phyloP scores from a whole-genome alignment of 495 filamentous ascomycete genomes.

The Xylaria flabelliformis region DNA sequence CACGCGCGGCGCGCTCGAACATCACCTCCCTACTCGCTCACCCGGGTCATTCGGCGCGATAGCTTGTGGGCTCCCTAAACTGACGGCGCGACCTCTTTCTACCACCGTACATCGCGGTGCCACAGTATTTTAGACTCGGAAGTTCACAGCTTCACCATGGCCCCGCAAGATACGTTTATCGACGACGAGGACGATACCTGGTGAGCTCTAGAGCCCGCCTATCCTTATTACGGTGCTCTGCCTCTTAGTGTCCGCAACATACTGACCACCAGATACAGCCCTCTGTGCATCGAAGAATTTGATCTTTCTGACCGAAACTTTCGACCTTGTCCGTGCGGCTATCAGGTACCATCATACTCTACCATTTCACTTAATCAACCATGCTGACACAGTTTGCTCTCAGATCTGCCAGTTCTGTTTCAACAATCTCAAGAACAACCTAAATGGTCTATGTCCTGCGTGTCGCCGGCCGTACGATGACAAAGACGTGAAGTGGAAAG shows the following conservation, averaged over 20 bases:
- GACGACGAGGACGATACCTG: constrained; percentile 96
- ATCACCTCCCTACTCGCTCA: not conserved
- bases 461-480: constrained; percentile 95
- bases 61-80: not conserved
- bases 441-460: constrained; percentile 95
- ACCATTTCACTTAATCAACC: constrained; percentile 28
- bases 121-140: constrained; percentile 24
- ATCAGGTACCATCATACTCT: constrained; percentile 72
- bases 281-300: constrained; percentile 98
- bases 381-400: constrained; percentile 2
- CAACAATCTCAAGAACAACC: constrained; percentile 95
- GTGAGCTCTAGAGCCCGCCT: constrained; percentile 54
- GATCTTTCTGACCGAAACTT: constrained; percentile 98
- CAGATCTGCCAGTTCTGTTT: constrained; percentile 99
- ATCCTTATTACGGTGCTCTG: not conserved
- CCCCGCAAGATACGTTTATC: constrained; percentile 93
- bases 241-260: not conserved
- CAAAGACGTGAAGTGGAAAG: constrained; percentile 94
- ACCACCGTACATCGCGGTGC: constrained; percentile 3
- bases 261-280: constrained; percentile 58
- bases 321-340: constrained; percentile 95
- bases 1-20: constrained; percentile 40
- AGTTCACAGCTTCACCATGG: constrained; percentile 54
- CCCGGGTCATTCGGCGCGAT: not conserved
- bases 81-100: constrained; percentile 17